Percentiles rank a stretch among this genome's conserved stretches.
These are phyloP conservation scores for Gloeophyllum trabeum DNA, from an alignment of 768 basidiomycete genomes.

Conservation along the genomic window DNA sequence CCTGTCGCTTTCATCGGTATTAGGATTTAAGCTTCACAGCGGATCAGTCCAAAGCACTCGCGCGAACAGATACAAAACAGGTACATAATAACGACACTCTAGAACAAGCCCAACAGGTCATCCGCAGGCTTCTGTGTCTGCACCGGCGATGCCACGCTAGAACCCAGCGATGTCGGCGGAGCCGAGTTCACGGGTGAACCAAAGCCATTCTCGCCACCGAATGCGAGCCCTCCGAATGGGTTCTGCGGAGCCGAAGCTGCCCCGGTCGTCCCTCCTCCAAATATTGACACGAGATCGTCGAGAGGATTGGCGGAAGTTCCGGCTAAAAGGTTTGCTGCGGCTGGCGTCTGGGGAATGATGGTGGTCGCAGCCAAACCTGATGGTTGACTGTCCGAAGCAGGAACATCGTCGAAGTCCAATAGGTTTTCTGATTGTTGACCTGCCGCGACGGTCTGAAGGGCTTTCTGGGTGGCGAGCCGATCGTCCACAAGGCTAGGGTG, in stretches of 20 bases:
- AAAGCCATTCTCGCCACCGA: slow-evolving; percentile 13
- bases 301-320: slow-evolving; percentile 83
- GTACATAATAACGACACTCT: slow-evolving; percentile 6
- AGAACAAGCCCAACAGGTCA: slow-evolving; percentile 47
- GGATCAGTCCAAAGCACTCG: too few relatives aligned
- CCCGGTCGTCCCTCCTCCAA: slow-evolving; percentile 40
- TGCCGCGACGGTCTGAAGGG: slow-evolving; percentile 81
- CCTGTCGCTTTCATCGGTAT: too few relatives aligned
- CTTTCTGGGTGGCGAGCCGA: slow-evolving; percentile 63
- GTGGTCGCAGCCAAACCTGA: slow-evolving; percentile 73
- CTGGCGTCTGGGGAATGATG: slow-evolving; percentile 58
- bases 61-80: background rate
- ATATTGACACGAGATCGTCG: slow-evolving; percentile 90
- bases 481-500: slow-evolving; percentile 35
- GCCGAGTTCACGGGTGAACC: slow-evolving; percentile 7
- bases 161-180: slow-evolving; percentile 8
- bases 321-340: slow-evolving; percentile 61
- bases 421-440: slow-evolving; percentile 94
- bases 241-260: slow-evolving; percentile 12
- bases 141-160: slow-evolving; percentile 6
- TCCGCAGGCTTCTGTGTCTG: slow-evolving; percentile 23
- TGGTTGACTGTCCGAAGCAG: slow-evolving; percentile 47
- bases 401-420: slow-evolving; percentile 82
- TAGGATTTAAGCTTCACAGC: too few relatives aligned
- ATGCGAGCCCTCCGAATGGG: slow-evolving; percentile 15